phyloP scores from a whole-genome alignment of 163 green algal species.

The Trebouxia gelatinosa region DNA sequence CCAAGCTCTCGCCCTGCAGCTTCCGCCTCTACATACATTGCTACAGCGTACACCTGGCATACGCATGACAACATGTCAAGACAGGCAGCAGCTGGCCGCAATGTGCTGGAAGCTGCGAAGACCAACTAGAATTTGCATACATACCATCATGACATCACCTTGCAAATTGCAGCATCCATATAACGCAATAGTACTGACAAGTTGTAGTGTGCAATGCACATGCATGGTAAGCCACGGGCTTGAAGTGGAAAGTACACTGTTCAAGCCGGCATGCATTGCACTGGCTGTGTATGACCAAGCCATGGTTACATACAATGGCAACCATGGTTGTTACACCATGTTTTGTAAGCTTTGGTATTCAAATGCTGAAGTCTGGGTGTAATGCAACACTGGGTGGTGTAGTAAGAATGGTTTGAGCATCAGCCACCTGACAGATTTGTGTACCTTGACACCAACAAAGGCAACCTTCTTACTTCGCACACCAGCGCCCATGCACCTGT shows the following conservation, averaged over 20 bases:
- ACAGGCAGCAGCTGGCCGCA: not conserved
- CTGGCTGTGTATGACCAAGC: not conserved
- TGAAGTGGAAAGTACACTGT: too few relatives aligned
- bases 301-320: not conserved
- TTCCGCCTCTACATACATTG: constrained; percentile 79
- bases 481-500: constrained; percentile 69
- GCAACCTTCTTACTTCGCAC: constrained; percentile 54
- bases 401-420: too few relatives aligned
- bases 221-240: too few relatives aligned
- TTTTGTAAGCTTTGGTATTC: not conserved
- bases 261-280: too few relatives aligned
- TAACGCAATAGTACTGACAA: not conserved
- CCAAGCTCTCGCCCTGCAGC: constrained; percentile 78
- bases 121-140: not conserved
- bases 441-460: constrained; percentile 68
- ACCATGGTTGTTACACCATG: not conserved
- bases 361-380: too few relatives aligned
- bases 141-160: not conserved
- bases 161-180: not conserved
- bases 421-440: too few relatives aligned
- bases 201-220: too few relatives aligned
- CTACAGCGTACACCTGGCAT: constrained; percentile 79
- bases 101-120: not conserved
- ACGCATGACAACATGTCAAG: not conserved
- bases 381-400: too few relatives aligned